These are phyloP conservation scores for Alloteropsis angusta DNA, from an alignment of 202 grass and related monocot species.

Conservation along the genomic window DNA sequence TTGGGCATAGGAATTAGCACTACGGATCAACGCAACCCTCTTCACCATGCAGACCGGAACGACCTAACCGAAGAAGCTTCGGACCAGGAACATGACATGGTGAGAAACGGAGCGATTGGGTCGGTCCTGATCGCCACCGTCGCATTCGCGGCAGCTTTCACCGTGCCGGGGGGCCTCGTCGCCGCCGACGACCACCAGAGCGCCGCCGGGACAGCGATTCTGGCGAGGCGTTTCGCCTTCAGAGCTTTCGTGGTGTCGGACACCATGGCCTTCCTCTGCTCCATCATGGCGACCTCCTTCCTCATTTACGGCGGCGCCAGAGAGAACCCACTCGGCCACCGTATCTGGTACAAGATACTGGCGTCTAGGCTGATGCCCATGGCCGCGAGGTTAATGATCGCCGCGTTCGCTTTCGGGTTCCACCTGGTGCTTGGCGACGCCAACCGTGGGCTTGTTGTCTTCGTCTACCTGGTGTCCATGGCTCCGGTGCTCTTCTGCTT, in stretches of 20 bases:
- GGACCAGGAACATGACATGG: no score
- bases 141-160: conserved; percentile 24
- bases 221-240: conserved; percentile 15
- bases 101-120: neutral
- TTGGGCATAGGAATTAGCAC: no score
- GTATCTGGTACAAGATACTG: neutral
- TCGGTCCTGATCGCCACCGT: conserved; percentile 18
- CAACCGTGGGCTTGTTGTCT: neutral
- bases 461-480: neutral
- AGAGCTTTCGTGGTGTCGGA: conserved; percentile 17
- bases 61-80: no score
- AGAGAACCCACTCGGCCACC: neutral
- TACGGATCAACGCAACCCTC: no score
- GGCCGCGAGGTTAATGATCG: neutral
- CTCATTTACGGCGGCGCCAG: neutral
- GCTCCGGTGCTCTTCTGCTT: neutral
- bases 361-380: neutral
- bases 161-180: neutral
- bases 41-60: no score
- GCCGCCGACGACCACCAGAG: neutral
- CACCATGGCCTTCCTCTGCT: conserved; percentile 6
- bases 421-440: neutral
- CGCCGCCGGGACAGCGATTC: neutral
- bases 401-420: neutral
- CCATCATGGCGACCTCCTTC: conserved; percentile 1